These are phyloP conservation scores for Mucuna pruriens DNA, from an alignment of 306 rosid genomes.

Conservation along the genomic window DNA sequence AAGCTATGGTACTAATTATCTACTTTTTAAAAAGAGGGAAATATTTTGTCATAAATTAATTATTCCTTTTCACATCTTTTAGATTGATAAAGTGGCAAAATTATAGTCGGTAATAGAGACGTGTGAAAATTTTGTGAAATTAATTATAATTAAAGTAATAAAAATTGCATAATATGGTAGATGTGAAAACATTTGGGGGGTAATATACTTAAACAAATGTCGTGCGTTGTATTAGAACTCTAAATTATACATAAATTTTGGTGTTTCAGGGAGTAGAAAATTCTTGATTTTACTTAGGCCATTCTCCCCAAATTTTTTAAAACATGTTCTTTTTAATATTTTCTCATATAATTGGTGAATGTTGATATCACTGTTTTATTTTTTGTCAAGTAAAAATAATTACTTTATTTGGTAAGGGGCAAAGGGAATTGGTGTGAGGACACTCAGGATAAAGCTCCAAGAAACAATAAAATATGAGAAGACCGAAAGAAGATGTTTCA, in stretches of 20 bases:
- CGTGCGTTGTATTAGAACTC: no score
- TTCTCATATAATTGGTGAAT: not conserved
- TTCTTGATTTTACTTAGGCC: not conserved
- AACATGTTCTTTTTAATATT: not conserved
- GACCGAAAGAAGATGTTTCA: not conserved
- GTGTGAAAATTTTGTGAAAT: not conserved
- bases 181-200: not conserved
- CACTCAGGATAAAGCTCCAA: conserved; percentile 38
- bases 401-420: not conserved
- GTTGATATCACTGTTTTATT: not conserved
- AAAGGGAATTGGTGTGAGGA: conserved; percentile 16
- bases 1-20: not conserved
- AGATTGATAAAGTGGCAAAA: not conserved
- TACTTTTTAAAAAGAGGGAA: not conserved
- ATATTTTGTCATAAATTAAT: not conserved
- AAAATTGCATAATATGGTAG: not conserved
- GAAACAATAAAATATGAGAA: conserved; percentile 8
- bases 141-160: not conserved
- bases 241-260: no score
- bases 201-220: not conserved
- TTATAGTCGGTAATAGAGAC: not conserved
- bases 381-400: not conserved
- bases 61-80: not conserved
- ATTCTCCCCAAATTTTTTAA: not conserved
- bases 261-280: not conserved